These are phyloP conservation scores for Globisporangium recalcitrans DNA, from an alignment of 352 stramenopile species.

Conservation along the genomic window DNA sequence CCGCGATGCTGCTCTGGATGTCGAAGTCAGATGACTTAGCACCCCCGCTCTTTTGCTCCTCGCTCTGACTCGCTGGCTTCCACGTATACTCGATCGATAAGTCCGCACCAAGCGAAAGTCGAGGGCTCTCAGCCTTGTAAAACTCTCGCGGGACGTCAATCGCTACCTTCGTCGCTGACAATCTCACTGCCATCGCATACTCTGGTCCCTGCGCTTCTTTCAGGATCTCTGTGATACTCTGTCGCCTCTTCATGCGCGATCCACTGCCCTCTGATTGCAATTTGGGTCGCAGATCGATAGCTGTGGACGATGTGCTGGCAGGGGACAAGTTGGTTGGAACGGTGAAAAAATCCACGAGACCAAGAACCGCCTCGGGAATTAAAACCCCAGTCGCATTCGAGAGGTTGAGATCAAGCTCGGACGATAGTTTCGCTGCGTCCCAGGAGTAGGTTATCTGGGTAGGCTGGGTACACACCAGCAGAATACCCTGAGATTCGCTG, in stretches of 20 bases:
- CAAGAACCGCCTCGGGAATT: conserved; percentile 40
- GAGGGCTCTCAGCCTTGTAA: conserved; percentile 30
- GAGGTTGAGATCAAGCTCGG: conserved; percentile 46
- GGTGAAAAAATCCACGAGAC: conserved; percentile 49
- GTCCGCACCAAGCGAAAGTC: conserved; percentile 51
- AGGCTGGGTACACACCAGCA: conserved; percentile 40
- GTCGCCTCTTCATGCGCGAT: conserved; percentile 18
- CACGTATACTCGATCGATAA: conserved; percentile 50
- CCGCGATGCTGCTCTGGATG: conserved; percentile 63
- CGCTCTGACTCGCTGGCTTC: conserved; percentile 26
- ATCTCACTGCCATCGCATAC: conserved; percentile 40
- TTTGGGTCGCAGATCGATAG: not conserved
- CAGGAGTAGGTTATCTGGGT: conserved; percentile 55
- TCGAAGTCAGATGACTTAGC: conserved; percentile 34
- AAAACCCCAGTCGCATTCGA: conserved; percentile 50
- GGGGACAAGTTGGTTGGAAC: conserved; percentile 24
- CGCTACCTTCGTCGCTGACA: conserved; percentile 42
- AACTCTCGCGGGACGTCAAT: conserved; percentile 55
- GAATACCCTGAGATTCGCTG: conserved; percentile 14
- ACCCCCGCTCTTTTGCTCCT: conserved; percentile 14
- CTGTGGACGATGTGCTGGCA: not conserved
- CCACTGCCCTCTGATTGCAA: not conserved
- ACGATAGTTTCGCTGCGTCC: conserved; percentile 35
- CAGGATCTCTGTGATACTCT: conserved; percentile 55
- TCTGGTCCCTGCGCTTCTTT: conserved; percentile 34